Percentiles rank a stretch among this genome's conserved stretches.
These are phyloP conservation scores for Clonostachys byssicola DNA, from an alignment of 2,329 filamentous ascomycete species.

Conservation along the genomic window DNA sequence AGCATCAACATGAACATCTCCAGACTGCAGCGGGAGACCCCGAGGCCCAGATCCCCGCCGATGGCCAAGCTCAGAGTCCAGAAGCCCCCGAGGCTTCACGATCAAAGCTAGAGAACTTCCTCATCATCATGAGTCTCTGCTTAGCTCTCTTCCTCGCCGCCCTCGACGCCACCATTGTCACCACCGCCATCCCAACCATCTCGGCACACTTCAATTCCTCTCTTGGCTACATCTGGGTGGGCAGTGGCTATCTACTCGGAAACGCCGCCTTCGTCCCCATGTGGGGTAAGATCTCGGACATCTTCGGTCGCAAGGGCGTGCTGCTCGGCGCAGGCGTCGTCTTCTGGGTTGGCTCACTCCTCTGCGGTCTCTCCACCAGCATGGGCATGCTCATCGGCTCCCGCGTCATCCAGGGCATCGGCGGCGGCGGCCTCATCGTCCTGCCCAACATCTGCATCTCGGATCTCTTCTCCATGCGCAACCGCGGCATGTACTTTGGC, in stretches of 20 bases:
- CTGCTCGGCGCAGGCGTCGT: conserved; percentile 43
- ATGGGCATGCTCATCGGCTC: conserved; percentile 51
- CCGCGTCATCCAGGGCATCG: conserved; percentile 52
- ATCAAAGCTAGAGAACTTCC: conserved; percentile 28
- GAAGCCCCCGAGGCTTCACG: conserved; percentile 9
- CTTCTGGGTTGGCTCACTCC: conserved; percentile 50
- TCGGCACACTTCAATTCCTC: conserved; percentile 59
- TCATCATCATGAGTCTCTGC: conserved; percentile 35
- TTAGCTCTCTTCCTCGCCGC: conserved; percentile 47
- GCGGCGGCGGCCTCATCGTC: conserved; percentile 54
- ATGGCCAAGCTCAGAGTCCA: neutral
- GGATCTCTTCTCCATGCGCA: conserved; percentile 49
- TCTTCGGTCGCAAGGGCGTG: conserved; percentile 54
- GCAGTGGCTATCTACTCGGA: conserved; percentile 68
- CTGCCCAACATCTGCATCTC: conserved; percentile 55
- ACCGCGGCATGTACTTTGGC: conserved; percentile 47
- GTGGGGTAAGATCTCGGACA: conserved; percentile 62
- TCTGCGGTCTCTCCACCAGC: conserved; percentile 44
- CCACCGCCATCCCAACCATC: conserved; percentile 65
- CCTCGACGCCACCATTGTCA: conserved; percentile 58
- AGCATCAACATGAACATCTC: too few species aligned
- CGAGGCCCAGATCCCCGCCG: too few species aligned
- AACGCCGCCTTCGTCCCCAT: conserved; percentile 63
- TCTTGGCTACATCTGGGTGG: conserved; percentile 74
- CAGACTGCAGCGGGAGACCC: too few species aligned